Evolutionary conservation across 768 basidiomycete species (phyloP).

Genomic region (Hysterangium stoloniferum): DNA sequence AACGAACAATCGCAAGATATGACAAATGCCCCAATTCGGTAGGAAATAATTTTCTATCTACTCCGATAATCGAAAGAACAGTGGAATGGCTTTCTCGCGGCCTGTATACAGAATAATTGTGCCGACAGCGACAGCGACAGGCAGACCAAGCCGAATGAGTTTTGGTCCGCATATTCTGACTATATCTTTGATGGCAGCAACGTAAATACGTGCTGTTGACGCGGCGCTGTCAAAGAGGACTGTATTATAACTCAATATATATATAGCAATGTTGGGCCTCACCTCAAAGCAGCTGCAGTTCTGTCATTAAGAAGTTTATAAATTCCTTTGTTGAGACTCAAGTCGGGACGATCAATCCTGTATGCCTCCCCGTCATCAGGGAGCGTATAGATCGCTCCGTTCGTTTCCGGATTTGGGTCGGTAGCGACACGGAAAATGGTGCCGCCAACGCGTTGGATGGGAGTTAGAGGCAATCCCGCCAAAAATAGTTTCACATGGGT

Average conservation of each 20-base stretch:
- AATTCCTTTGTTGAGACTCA: slow-evolving; percentile 42
- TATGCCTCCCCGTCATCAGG: slow-evolving; percentile 45
- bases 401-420: slow-evolving; percentile 35
- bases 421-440: slow-evolving; percentile 47
- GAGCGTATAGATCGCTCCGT: slow-evolving; percentile 40
- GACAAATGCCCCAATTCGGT: too few species aligned
- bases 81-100: too few species aligned
- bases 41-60: too few species aligned
- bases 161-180: not conserved
- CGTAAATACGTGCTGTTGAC: not conserved
- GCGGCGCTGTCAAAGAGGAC: not conserved
- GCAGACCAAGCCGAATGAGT: not conserved
- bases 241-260: not conserved
- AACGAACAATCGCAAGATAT: too few species aligned
- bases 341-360: slow-evolving; percentile 30
- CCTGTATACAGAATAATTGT: too few species aligned
- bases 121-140: not conserved
- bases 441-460: slow-evolving; percentile 40
- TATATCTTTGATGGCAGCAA: not conserved
- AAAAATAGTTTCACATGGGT: slow-evolving; percentile 33
- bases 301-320: slow-evolving; percentile 41
- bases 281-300: not conserved
- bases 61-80: too few species aligned
- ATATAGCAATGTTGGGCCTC: not conserved
- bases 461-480: slow-evolving; percentile 42